Conservation (phyloP, 192 early-diverging fungal genomes). For the Paraglomus occultum region DNA sequence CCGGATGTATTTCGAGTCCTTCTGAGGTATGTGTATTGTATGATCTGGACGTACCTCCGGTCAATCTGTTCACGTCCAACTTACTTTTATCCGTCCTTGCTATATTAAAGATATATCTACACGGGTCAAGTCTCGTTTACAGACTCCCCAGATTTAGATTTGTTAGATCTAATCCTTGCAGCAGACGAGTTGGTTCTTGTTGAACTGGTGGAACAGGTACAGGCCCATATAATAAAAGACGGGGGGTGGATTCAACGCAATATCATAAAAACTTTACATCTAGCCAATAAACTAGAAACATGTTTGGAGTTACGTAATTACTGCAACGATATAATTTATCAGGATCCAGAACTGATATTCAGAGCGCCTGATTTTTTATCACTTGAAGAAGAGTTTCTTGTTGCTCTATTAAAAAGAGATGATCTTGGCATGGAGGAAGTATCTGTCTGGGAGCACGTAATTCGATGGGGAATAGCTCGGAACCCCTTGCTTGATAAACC, state of each 20-base stretch:
- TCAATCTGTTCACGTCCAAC: background rate
- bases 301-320: background rate
- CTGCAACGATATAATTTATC: background rate
- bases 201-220: background rate
- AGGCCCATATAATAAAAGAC: background rate
- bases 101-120: constrained; percentile 9
- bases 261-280: constrained; percentile 11
- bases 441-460: constrained; percentile 11
- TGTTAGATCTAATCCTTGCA: constrained; percentile 6
- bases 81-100: background rate
- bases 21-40: constrained; percentile 18
- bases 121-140: background rate
- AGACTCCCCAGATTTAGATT: background rate
- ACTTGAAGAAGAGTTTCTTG: background rate
- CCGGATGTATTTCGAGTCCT: constrained; percentile 8
- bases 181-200: background rate
- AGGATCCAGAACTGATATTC: constrained; percentile 2
- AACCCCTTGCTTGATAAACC: background rate
- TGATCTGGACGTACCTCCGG: background rate
- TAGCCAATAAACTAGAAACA: background rate
- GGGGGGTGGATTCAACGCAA: constrained; percentile 11
- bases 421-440: constrained; percentile 16
- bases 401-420: constrained; percentile 1
- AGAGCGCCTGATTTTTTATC: constrained; percentile 4
- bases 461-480: constrained; percentile 9